A percentile compares a stretch with the other conserved stretches of the same genome.
phyloP scores from a whole-genome alignment of 2,329 filamentous ascomycete genomes.

The Fusarium sulawesiense region DNA sequence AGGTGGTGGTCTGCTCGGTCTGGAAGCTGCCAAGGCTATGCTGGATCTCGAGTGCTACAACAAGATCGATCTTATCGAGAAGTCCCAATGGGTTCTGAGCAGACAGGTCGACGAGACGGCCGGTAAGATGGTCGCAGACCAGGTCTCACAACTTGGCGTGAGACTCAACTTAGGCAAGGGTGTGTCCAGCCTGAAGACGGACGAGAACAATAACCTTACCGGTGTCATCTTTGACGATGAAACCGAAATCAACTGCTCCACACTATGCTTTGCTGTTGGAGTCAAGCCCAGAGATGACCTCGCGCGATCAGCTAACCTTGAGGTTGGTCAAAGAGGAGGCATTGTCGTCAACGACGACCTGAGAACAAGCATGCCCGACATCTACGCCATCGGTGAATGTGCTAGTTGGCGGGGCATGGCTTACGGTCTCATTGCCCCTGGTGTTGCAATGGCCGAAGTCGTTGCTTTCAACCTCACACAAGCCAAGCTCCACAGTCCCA shows the following conservation, averaged over 20 bases:
- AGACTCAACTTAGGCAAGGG: constrained; percentile 83
- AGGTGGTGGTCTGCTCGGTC: constrained; percentile 83
- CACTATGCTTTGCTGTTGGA: constrained; percentile 90
- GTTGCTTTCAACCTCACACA: constrained; percentile 92
- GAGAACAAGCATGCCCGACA: constrained; percentile 74
- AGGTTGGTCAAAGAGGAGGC: constrained; percentile 78
- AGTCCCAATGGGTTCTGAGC: constrained; percentile 84
- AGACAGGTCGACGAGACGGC: constrained; percentile 86
- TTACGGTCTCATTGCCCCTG: constrained; percentile 88
- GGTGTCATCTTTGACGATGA: constrained; percentile 86
- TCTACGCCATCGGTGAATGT: constrained; percentile 92
- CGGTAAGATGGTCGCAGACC: constrained; percentile 82
- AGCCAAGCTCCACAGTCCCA: constrained; percentile 75
- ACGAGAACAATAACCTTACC: constrained; percentile 73
- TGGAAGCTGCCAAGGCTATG: constrained; percentile 94
- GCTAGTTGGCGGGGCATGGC: constrained; percentile 90
- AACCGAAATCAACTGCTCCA: constrained; percentile 79
- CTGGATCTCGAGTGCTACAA: constrained; percentile 82
- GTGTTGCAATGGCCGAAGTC: constrained; percentile 92
- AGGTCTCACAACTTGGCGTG: constrained; percentile 81
- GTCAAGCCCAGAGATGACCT: constrained; percentile 85
- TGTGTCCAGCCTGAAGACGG: constrained; percentile 77
- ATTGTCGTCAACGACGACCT: constrained; percentile 76
- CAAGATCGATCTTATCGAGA: constrained; percentile 82
- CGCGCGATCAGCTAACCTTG: constrained; percentile 75